A percentile compares a stretch with the other conserved stretches of the same genome.
Evolutionary conservation across 108 stramenopile species (phyloP).

Genomic region (Cyclotella kingstonii): DNA sequence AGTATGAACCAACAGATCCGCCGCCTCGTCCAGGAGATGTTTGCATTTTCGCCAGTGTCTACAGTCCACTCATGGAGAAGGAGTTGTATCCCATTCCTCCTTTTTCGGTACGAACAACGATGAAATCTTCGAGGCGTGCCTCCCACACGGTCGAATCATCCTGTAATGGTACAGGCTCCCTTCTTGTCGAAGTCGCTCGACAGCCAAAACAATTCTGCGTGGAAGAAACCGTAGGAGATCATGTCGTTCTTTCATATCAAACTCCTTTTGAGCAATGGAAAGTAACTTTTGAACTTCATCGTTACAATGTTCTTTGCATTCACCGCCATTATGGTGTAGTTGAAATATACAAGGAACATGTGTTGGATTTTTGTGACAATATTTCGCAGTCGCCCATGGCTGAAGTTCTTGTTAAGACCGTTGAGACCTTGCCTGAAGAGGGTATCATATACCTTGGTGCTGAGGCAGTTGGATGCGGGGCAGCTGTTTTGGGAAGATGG

Average conservation of each 20-base stretch:
- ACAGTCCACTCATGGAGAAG: conserved; percentile 30
- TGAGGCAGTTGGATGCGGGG: conserved; percentile 46
- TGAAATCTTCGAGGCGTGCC: not conserved
- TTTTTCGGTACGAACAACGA: conserved; percentile 16
- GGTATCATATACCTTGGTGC: conserved; percentile 62
- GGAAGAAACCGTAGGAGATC: conserved; percentile 56
- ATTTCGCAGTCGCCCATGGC: conserved; percentile 68
- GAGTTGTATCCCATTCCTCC: conserved; percentile 69
- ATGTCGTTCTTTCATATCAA: conserved; percentile 58
- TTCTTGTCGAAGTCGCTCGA: not conserved
- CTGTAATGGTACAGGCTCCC: not conserved
- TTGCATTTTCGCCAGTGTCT: conserved; percentile 67
- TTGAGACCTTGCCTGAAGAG: conserved; percentile 61
- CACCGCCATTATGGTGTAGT: conserved; percentile 61
- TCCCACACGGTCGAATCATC: not conserved
- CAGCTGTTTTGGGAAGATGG: conserved; percentile 64
- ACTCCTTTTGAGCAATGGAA: conserved; percentile 71
- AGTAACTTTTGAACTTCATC: conserved; percentile 64
- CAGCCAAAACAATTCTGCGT: conserved; percentile 53
- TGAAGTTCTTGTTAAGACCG: conserved; percentile 46
- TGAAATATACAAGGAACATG: conserved; percentile 59
- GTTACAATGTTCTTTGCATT: conserved; percentile 62
- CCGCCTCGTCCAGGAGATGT: conserved; percentile 65
- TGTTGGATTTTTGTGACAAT: conserved; percentile 58
- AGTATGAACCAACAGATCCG: conserved; percentile 75